Percentiles rank a stretch among this genome's conserved stretches.
Conservation (phyloP, 1,139 yeast species). For the Geotrichum australiense region DNA sequence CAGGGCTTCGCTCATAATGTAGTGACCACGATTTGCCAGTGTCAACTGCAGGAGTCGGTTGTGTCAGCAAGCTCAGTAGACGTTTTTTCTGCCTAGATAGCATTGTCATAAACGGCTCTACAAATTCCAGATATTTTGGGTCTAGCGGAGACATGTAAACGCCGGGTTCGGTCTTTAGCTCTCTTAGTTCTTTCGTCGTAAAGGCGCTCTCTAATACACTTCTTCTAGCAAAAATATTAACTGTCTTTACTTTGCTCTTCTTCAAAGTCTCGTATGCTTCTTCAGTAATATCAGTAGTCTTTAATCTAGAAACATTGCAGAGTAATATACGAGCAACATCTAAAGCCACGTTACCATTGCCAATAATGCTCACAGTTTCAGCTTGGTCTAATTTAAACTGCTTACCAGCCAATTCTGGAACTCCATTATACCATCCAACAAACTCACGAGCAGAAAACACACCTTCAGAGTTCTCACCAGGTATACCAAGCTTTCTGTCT, state of each 20-base stretch:
- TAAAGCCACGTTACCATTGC: slow-evolving; percentile 96
- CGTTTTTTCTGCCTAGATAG: slow-evolving; percentile 66
- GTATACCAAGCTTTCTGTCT: slow-evolving; percentile 51
- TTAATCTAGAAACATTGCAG: slow-evolving; percentile 44
- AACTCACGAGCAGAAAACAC: slow-evolving; percentile 80
- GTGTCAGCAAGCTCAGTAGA: slow-evolving; percentile 55
- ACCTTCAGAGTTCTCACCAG: slow-evolving; percentile 53
- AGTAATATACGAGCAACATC: slow-evolving; percentile 80
- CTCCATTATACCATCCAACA: slow-evolving; percentile 96
- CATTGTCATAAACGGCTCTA: slow-evolving; percentile 36
- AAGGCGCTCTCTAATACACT: slow-evolving; percentile 73
- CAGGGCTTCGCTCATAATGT: slow-evolving; percentile 64
- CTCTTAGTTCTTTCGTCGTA: slow-evolving; percentile 88
- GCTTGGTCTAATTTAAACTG: slow-evolving; percentile 37
- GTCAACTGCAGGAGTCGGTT: slow-evolving; percentile 37
- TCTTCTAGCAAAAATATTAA: slow-evolving; percentile 75
- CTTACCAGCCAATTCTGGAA: slow-evolving; percentile 50
- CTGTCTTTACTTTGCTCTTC: slow-evolving; percentile 49
- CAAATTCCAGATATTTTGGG: slow-evolving; percentile 38
- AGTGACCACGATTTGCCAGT: slow-evolving; percentile 52
- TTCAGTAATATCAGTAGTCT: slow-evolving; percentile 63
- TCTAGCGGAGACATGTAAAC: slow-evolving; percentile 55
- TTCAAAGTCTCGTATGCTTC: slow-evolving; percentile 51
- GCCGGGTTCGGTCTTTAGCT: slow-evolving; percentile 57
- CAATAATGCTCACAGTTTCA: slow-evolving; percentile 70